phyloP scores from a whole-genome alignment of 495 filamentous ascomycete genomes.

The Parathielavia hyrcaniae region DNA sequence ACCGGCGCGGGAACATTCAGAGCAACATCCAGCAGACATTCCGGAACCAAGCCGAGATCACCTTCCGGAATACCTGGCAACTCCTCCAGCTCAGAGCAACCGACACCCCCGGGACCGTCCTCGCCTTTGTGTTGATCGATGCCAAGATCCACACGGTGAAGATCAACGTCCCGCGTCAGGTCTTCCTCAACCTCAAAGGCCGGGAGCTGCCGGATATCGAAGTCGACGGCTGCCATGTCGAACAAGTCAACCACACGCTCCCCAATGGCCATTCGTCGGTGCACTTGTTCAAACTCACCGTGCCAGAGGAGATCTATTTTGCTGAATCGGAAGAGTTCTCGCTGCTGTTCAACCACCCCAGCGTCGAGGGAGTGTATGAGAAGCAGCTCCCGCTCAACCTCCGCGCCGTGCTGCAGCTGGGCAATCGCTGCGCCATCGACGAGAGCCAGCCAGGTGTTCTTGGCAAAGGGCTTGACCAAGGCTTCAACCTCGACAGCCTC shows the following conservation, averaged over 20 bases:
- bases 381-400: slow-evolving; percentile 79
- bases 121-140: slow-evolving; percentile 88
- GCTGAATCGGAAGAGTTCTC: slow-evolving; percentile 75
- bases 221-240: slow-evolving; percentile 77
- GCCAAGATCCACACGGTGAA: slow-evolving; percentile 81
- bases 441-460: slow-evolving; percentile 83
- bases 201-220: slow-evolving; percentile 83
- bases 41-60: slow-evolving; percentile 79
- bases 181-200: slow-evolving; percentile 86
- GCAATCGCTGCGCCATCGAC: slow-evolving; percentile 92
- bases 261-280: slow-evolving; percentile 93
- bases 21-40: slow-evolving; percentile 83
- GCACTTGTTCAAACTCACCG: slow-evolving; percentile 86
- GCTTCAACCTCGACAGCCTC: slow-evolving; percentile 80
- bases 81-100: slow-evolving; percentile 79
- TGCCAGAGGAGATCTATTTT: slow-evolving; percentile 83
- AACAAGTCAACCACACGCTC: slow-evolving; percentile 85
- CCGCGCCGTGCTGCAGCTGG: slow-evolving; percentile 79
- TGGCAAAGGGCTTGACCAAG: slow-evolving; percentile 85
- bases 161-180: slow-evolving; percentile 77
- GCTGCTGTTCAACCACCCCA: slow-evolving; percentile 79
- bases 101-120: slow-evolving; percentile 74
- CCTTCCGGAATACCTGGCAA: slow-evolving; percentile 91
- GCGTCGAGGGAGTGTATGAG: slow-evolving; percentile 95
- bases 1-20: slow-evolving; percentile 58